These are phyloP conservation scores for Lachancea sp. DNA, from an alignment of 805 yeast genomes.

Conservation along the genomic window DNA sequence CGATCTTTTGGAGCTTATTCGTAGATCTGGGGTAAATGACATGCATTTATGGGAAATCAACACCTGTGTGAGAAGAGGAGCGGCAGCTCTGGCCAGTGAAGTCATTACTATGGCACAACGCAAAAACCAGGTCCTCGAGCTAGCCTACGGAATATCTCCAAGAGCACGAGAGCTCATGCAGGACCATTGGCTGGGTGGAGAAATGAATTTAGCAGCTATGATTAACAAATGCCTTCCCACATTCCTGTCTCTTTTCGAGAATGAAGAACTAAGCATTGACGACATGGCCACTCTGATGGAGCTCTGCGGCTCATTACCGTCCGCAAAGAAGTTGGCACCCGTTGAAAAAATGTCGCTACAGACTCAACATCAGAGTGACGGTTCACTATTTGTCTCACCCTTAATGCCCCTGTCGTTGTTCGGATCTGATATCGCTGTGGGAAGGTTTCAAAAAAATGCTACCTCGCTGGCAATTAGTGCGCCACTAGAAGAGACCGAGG, in stretches of 20 bases:
- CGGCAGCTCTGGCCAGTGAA: slow-evolving; percentile 46
- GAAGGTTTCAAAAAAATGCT: slow-evolving; percentile 35
- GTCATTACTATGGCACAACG: slow-evolving; percentile 17
- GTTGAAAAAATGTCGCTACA: neutral
- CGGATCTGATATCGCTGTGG: slow-evolving; percentile 41
- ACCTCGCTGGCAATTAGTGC: slow-evolving; percentile 47
- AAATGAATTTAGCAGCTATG: slow-evolving; percentile 18
- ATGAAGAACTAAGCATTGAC: neutral
- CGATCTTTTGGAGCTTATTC: slow-evolving; percentile 39
- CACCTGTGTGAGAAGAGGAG: slow-evolving; percentile 51
- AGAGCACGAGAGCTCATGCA: slow-evolving; percentile 19
- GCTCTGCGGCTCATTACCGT: slow-evolving; percentile 21
- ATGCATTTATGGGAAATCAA: slow-evolving; percentile 33
- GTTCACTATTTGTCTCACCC: slow-evolving; percentile 18
- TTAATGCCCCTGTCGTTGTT: slow-evolving; percentile 33
- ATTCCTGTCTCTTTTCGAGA: slow-evolving; percentile 12
- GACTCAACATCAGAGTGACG: neutral
- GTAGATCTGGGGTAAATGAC: slow-evolving; percentile 32
- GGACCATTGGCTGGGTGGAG: slow-evolving; percentile 27
- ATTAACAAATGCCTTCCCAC: slow-evolving; percentile 17
- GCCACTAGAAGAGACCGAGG: slow-evolving; percentile 39
- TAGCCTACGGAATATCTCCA: slow-evolving; percentile 17
- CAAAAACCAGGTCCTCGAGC: slow-evolving; percentile 11
- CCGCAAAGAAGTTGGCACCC: neutral
- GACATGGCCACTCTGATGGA: slow-evolving; percentile 2